Evolutionary conservation across 345 rosid genomes (phyloP), one percentile per base, ranked within the genome.

Genomic region (Eucalyptus albens): DNA sequence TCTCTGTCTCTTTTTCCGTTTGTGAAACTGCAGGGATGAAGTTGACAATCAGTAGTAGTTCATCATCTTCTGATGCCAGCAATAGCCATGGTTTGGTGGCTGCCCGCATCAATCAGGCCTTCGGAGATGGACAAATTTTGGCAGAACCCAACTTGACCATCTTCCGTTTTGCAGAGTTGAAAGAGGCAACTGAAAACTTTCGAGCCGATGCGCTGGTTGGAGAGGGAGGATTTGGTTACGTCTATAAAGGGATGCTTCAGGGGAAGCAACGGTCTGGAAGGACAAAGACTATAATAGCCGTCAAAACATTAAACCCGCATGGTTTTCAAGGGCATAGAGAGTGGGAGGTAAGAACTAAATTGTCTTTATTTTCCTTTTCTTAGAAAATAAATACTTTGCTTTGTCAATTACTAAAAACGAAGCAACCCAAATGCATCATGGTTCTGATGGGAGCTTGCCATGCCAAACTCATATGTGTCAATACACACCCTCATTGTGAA

Each of bases 211-310:
- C 19, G 3, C 53, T 6, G 53, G 19, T 50, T 15, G 53, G 53
- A 50, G 53, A 50, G 0, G 53, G 53, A 50, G 8, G 53, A 50
- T 50, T 50, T 15, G 1, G 17, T 50, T 0, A 1, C 0, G 53
- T 50, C 0, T 50, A 6, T 50, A 50, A 50, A 50, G 53, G 53
- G 53, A 50, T 50, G 53, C 19, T 15, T 50, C 51, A 2, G 0
- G 51, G 51, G 0, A 50, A 0, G 51, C 0, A 50, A 50, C 51
- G 1, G 17, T 50, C 51, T 50, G 53, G 53, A 50, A 15, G 53
- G 53, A 50, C 0, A 50, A 50, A 50, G 17, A 50, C 7, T 15
- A 15, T 50, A 15, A 50, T 50, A 15, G 51, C 51, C 51, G 51
- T 50, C 0, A 50, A 50, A 50, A 15, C 0, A 50, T 50, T 50